Conservation (phyloP, 2,329 filamentous ascomycete species). For the Alternaria alternata region DNA sequence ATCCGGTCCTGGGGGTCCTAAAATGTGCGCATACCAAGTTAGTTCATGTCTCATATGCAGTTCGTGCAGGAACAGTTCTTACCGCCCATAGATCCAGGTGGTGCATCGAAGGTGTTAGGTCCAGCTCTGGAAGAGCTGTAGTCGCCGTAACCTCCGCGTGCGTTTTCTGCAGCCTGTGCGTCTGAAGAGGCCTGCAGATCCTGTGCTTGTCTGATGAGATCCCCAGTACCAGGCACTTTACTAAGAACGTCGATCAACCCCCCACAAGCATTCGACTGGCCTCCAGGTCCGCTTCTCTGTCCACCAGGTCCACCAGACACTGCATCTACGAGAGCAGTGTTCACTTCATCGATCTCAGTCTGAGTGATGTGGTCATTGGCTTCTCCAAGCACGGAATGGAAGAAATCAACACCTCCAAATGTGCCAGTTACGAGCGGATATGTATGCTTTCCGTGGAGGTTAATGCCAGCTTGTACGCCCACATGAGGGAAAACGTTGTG, state of each 20-base stretch:
- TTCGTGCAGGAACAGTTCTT: background rate
- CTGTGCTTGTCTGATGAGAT: constrained; percentile 57
- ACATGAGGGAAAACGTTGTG: constrained; percentile 62
- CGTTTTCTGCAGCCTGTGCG: constrained; percentile 55
- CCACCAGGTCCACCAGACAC: constrained; percentile 29
- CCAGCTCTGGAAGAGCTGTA: constrained; percentile 51
- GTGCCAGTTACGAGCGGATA: constrained; percentile 64
- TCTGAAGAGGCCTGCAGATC: constrained; percentile 58
- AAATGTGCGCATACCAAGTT: background rate
- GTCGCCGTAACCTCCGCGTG: constrained; percentile 52
- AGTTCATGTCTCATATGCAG: background rate
- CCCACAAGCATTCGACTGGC: constrained; percentile 41
- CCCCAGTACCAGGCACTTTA: constrained; percentile 71
- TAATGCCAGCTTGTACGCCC: constrained; percentile 56
- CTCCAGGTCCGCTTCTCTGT: constrained; percentile 39
- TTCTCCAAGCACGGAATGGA: constrained; percentile 61
- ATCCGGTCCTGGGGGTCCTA: constrained; percentile 55
- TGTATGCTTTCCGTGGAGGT: constrained; percentile 57
- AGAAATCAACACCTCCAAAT: constrained; percentile 62
- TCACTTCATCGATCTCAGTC: constrained; percentile 58
- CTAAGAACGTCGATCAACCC: constrained; percentile 73
- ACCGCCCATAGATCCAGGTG: constrained; percentile 54
- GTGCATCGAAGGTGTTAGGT: constrained; percentile 49
- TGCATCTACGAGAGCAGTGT: constrained; percentile 55
- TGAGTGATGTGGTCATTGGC: constrained; percentile 60